A percentile compares a stretch with the other conserved stretches of the same genome.
Conservation (phyloP, 768 basidiomycete genomes). For the Podaxis sp. region DNA sequence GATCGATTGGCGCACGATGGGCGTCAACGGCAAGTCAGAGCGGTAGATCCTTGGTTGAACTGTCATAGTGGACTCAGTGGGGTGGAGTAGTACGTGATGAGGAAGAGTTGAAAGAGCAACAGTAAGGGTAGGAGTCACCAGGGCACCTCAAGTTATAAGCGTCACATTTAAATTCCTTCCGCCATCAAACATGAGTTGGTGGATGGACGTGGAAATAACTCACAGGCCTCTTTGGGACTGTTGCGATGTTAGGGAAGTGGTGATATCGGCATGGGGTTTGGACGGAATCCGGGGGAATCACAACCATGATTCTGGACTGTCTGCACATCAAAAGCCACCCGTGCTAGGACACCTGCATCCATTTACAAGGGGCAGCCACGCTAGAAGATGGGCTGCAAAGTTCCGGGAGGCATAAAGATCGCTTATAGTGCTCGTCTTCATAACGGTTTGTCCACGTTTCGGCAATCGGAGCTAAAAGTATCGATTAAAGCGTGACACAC, state of each 20-base stretch:
- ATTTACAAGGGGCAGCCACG: too few relatives aligned
- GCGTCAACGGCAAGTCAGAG: slow-evolving; percentile 20
- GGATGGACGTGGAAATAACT: not conserved
- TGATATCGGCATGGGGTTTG: not conserved
- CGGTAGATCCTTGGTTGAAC: slow-evolving; percentile 24
- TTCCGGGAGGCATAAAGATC: not conserved
- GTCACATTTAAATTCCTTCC: not conserved
- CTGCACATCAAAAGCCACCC: too few relatives aligned
- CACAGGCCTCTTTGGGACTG: not conserved
- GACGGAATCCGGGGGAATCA: not conserved
- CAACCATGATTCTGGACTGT: too few relatives aligned
- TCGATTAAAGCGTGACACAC: not conserved
- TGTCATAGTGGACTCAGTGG: not conserved
- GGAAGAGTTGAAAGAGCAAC: not conserved
- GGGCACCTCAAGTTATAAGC: not conserved
- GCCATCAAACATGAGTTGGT: not conserved
- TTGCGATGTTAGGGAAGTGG: not conserved
- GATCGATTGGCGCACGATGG: slow-evolving; percentile 21
- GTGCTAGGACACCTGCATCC: too few relatives aligned
- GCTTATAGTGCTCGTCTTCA: not conserved
- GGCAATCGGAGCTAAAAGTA: not conserved
- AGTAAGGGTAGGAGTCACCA: not conserved
- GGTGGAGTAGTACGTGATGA: not conserved
- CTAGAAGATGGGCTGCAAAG: too few relatives aligned
- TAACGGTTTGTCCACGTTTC: not conserved